Evolutionary conservation across 306 rosid species (phyloP), one percentile per base, ranked within the genome.

Genomic region (Medicago lupulina): DNA sequence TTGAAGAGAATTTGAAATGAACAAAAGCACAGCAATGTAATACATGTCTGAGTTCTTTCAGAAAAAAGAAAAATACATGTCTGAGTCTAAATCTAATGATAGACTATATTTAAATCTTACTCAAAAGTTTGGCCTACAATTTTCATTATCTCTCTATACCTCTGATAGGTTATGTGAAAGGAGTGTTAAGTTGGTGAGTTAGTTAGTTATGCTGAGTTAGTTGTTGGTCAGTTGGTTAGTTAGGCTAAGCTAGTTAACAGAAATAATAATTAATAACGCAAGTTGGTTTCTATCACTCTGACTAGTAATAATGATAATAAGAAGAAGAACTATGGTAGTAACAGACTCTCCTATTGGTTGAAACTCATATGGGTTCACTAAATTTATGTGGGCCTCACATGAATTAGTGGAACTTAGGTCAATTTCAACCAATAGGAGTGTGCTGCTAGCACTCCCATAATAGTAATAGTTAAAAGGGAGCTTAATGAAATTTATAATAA

Each of bases 1-100:
- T 47, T 58, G 14, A 4, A 79, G 70, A 83, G 68, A 70, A 36
- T 68, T 68, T 76, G 28, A 70, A 70, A 53, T 39, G 55, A 76
- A 41, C 74, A 60, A 44, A 13, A 47, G 75, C 53, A 28, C 40
- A 72, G 55, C 51, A n/a, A 67, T 28, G 51, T 14, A 46, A 43
- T 41, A 47, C 9, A 61, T 17, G 47, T 34, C 25, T 10, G 23
- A 14, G 12, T 17, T 28, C 4, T 28, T 28, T 28, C 2, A 28
- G 0, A 28, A 28, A 28, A 28, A 28, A 28, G 0, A 28, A 28
- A 28, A 44, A 60, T 21, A 47, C 4, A 61, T 16, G 47, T 34
- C 16, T 10, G 21, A 13, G 11, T 28, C 43, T 16, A 53, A 50
- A 50, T 54, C 21, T 31, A 61, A 61, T n/a, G 21, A 62, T 13